Base-by-base conservation (phyloP, 805 yeast species). In the Candida tibetensis region DNA sequence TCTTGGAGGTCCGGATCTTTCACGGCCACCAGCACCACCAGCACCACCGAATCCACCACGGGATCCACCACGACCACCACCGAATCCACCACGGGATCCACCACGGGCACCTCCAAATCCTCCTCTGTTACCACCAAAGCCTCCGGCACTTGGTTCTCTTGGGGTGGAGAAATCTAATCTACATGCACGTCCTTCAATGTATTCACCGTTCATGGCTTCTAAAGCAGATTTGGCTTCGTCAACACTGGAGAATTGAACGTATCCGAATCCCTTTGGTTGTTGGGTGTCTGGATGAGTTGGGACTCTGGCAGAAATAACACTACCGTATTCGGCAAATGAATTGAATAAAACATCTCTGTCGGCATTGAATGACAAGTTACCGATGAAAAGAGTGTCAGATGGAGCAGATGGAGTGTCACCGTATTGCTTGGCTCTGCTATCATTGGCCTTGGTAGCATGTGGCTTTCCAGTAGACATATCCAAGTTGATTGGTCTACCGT, bases 201-300 rank as follows among this genome's bases (percentile, higher is more conserved):
- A 78, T 66, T 82, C 84, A 62, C 98, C 98, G 64, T 87, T 85
- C 69, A 89, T 67, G 41, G 85, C 90, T 48, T 83, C 88, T 47
- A 85, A 70, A 40, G 98, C 98, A 45, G 81, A 77, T 67, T 82
- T 78, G 53, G 99, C 97, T 64, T 87, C 95, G 31, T 90, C 98
- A 48, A 85, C 73, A 42, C 83, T 75, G 32, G 85, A 73, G 62
- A 78, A 91, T 72, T 93, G 98, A 41, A 91, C 96, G 69, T 93
- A 93, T 51, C 98, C 99, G 72, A 93, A 93, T 53, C 99, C 99
- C 80, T 93, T 93, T 67, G 95, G 95, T 73, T 91, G 96, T 66
- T 89, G 95, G 49, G 98, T 90, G 67, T 91, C 98, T 59, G 96
- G 97, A 72, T 93, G 95, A 30, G 98, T 91, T 66, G 99, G 99